Base-by-base conservation (phyloP, 1,139 yeast genomes). In the Petasospora fabianii region DNA sequence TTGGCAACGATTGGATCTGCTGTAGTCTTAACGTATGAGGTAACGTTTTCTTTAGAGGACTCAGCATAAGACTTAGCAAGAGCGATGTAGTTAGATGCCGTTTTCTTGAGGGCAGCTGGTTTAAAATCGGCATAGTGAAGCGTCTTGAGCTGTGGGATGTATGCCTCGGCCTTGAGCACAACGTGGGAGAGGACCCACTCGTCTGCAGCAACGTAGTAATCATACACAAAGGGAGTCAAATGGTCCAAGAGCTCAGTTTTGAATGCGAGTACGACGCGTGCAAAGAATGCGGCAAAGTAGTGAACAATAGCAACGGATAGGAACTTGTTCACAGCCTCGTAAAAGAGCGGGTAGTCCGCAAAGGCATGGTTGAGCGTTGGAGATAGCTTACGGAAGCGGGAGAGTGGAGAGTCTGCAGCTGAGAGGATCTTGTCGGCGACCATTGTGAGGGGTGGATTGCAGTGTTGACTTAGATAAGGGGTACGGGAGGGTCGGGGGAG, bases 361-460 rank as follows among this genome's bases (percentile, higher is more conserved):
- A 34, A 41, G 15, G 42, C 41, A 34, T 46, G 42, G 6, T 34
- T n/a, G 7, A 32, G 27, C 6, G 44, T 28, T 5, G 47, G 46
- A 3, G 47, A 46, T 17, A 43, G 39, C 30, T 38, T 41, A 24
- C 46, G 45, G 36, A 42, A 26, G 14, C 43, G 43, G 2, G 46
- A 12, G 26, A 46, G 21, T 10, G 49, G 49, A 3, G 45, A 39
- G 31, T 44, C 48, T 32, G 37, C 33, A 42, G 35, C 38, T 43
- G 39, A 41, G 14, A 32, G 33, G 29, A 44, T 30, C 36, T 41
- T 44, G 9, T 44, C 43, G 17, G n/a, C n/a, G n/a, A n/a, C n/a
- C n/a, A n/a, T n/a, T 20, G 22, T 20, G 22, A 7, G 22, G 9
- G 22, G n/a, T n/a, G n/a, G n/a, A n/a, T n/a, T 20, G 22, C 22